These are phyloP conservation scores for Entoloma clypeatum DNA, from an alignment of 1,284 basidiomycete genomes.

Conservation along the genomic window DNA sequence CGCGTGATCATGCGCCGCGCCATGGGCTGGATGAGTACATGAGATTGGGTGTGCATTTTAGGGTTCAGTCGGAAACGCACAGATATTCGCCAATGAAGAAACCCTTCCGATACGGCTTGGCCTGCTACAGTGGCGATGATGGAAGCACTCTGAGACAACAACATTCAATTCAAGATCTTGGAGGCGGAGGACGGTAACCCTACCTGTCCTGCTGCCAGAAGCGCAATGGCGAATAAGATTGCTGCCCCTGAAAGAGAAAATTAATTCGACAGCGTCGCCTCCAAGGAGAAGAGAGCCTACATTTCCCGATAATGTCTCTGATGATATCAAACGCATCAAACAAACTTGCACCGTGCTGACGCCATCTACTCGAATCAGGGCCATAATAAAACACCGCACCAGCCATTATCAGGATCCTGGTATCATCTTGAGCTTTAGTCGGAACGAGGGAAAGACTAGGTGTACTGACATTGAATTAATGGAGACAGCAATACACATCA, in stretches of 20 bases:
- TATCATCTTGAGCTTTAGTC: slow-evolving; percentile 3
- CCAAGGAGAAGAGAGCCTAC: slow-evolving; percentile 30
- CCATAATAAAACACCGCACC: slow-evolving; percentile 74
- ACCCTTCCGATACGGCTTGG: slow-evolving; percentile 91
- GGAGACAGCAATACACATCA: slow-evolving; percentile 81
- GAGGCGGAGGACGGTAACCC: slow-evolving; percentile 1
- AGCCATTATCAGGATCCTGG: slow-evolving; percentile 69
- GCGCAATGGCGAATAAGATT: slow-evolving; percentile 80
- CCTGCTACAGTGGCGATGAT: slow-evolving; percentile 93
- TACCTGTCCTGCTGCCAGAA: slow-evolving; percentile 78
- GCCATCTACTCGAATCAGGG: slow-evolving; percentile 25
- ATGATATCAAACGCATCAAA: slow-evolving; percentile 83
- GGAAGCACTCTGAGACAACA: slow-evolving; percentile 66
- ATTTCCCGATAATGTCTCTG: slow-evolving; percentile 58
- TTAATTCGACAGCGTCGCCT: background rate
- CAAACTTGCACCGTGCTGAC: slow-evolving; percentile 60
- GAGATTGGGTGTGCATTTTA: slow-evolving; percentile 7
- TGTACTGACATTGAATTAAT: slow-evolving; percentile 75
- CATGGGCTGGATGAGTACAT: slow-evolving; percentile 51
- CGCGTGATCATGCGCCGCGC: slow-evolving; percentile 83
- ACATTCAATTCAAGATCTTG: slow-evolving; percentile 2
- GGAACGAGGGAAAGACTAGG: slow-evolving; percentile 4
- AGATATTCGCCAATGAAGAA: slow-evolving; percentile 86
- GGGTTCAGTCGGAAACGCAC: slow-evolving; percentile 40
- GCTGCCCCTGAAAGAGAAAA: slow-evolving; percentile 51